Base-by-base conservation (phyloP, 2,329 filamentous ascomycete species). In the Neofusicoccum cordaticola region DNA sequence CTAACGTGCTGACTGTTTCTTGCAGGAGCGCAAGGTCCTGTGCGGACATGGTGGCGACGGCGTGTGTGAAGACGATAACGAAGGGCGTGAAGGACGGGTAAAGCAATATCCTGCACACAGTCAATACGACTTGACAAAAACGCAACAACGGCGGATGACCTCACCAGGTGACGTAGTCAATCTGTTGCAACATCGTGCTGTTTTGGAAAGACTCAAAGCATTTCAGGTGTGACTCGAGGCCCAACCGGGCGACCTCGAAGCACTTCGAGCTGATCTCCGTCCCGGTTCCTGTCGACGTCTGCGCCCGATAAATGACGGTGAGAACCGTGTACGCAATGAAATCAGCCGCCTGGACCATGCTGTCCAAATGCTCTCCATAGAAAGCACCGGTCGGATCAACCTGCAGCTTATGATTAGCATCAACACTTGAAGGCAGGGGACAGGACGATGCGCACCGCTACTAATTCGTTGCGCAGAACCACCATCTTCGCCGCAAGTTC, bases 261-360 rank as follows among this genome's bases (percentile, higher is more conserved):
- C 67, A 68, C 47, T 66, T 56, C 2, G 64, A 65, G 52, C 64
- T 68, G 35, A 68, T 67, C n/a, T 68, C 67, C 0, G 66, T 67
- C 0, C 62, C 53, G 27, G 22, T 52, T 5, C 52, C 64, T 0
- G 64, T 65, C 17, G 58, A 60, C 8, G 67, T 66, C 41, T 68
- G 67, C 0, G 67, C 67, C 2, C 67, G 64, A 15, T 65, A 67
- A 13, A 68, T 66, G 17, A 62, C 58, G 1, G 67, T 68, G 9
- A 68, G 35, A 11, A 65, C 66, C 3, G 64, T 62, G 37, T 68
- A 68, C 15, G 63, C 64, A 22, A 68, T 66, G 34, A 66, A 66
- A n/a, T 68, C 67, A 1, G 66, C 62, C 5, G 56, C 56, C 5
- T 47, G 41, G 5, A 47, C 31, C 56, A 60, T 60, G 42, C 56